Base-by-base conservation (phyloP, 371 early-diverging fungal species). In the Rhizomucor miehei region DNA sequence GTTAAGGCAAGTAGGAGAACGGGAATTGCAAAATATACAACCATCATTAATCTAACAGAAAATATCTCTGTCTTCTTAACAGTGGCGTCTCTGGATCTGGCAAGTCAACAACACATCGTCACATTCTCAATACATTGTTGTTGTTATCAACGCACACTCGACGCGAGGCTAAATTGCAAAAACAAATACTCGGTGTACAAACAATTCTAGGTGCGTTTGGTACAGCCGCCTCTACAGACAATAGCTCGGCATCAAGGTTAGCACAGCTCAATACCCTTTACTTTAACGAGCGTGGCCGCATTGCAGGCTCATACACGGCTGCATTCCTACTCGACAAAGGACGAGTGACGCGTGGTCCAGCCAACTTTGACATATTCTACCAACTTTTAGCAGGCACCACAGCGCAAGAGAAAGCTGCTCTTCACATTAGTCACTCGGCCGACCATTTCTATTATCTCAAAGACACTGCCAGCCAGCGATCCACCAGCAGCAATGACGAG, bases 291-390 rank as follows among this genome's bases (percentile, higher is more conserved):
- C 71, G 80, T 21, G 92, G 94, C 10, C 82, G 81, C 21, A 84
- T 98, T 55, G 69, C 82, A 25, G 94, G 96, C 44, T 77, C 83
- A 8, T 86, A 88, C 61, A 56, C 87, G n/a, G 79, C 92, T 25
- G 80, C 88, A 9, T 95, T 85, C 60, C 71, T 91, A 37, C 80
- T 97, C 34, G 94, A 96, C 65, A 84, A 88, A 37, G 74, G 77
- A 53, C 80, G 90, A 44, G 77, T 90, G 14, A 82, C 85, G 10
- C 79, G 17, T 17, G 80, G 74, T 45, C 86, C 87, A 39, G 72
- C 86, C 50, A 89, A 85, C 46, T 95, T 89, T 65, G 84, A 93
- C 65, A 77, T 93, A 20, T 93, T 95, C 66, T 90, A 93, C 69
- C 82, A 90, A 45, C 77, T 93, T 58, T 75, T 79, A 65, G 84